These are phyloP conservation scores for Panaeolus papilionaceus DNA, from an alignment of 768 basidiomycete species.

Conservation along the genomic window DNA sequence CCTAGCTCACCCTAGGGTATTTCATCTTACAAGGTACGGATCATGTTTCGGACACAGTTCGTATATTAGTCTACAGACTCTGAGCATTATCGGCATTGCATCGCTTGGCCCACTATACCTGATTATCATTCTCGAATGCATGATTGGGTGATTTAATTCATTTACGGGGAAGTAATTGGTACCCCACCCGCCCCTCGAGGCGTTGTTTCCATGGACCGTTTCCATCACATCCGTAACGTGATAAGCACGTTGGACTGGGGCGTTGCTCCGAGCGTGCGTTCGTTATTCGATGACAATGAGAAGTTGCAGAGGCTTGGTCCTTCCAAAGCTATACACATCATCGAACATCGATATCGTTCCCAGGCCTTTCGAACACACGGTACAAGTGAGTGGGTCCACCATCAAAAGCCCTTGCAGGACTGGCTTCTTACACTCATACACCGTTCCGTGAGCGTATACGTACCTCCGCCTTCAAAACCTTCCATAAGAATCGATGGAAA, in stretches of 20 bases:
- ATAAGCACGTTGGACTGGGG: neutral
- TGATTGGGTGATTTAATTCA: neutral
- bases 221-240: conserved; percentile 1
- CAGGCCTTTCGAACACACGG: too few relatives aligned
- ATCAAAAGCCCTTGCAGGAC: neutral
- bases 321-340: too few relatives aligned
- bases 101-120: conserved; percentile 9
- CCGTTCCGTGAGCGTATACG: neutral
- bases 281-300: too few relatives aligned
- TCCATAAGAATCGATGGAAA: conserved; percentile 7
- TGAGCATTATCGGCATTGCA: neutral
- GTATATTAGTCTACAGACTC: neutral
- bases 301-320: too few relatives aligned
- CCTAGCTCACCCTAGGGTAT: neutral
- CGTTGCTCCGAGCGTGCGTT: neutral
- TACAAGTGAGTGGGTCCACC: neutral
- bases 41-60: neutral
- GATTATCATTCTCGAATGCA: neutral
- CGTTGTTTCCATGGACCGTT: conserved; percentile 8
- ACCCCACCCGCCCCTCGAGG: conserved; percentile 11
- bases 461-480: conserved; percentile 1
- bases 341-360: too few relatives aligned
- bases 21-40: neutral
- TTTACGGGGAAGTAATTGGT: neutral
- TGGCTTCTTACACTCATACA: neutral